These are phyloP conservation scores for Prunus campanulata DNA, from an alignment of 306 rosid genomes.

Conservation along the genomic window DNA sequence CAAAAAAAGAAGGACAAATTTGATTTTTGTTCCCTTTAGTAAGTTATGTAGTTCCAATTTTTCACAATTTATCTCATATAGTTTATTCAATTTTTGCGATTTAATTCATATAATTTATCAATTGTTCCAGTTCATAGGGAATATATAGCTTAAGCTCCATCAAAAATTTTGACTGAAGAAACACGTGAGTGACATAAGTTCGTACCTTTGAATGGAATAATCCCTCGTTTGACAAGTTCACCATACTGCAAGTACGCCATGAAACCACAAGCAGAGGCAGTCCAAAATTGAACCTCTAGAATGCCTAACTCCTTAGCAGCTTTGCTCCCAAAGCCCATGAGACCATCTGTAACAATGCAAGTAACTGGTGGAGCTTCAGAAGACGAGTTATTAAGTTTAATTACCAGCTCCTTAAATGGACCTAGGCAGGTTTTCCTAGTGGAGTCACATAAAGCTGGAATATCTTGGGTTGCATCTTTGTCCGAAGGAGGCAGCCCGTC, in stretches of 20 bases:
- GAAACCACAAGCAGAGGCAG: constrained; percentile 37
- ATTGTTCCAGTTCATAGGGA: too few relatives aligned
- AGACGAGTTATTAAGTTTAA: constrained; percentile 6
- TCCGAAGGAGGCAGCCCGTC: constrained; percentile 23
- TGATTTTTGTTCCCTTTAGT: too few relatives aligned
- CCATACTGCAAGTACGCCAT: constrained; percentile 15
- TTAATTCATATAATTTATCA: too few relatives aligned
- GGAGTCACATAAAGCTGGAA: constrained; percentile 14
- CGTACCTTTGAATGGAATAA: constrained; percentile 32
- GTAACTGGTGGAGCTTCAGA: constrained; percentile 16
- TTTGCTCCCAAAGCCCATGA: constrained; percentile 19
- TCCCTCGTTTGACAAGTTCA: constrained; percentile 24
- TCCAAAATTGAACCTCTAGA: constrained; percentile 26
- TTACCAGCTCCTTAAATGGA: constrained; percentile 27
- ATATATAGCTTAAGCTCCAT: too few relatives aligned
- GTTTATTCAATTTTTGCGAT: too few relatives aligned
- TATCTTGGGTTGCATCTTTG: constrained; percentile 23
- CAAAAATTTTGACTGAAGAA: too few relatives aligned
- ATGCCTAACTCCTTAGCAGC: constrained; percentile 25
- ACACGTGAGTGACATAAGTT: not conserved
- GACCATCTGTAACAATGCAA: constrained; percentile 22
- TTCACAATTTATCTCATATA: too few relatives aligned
- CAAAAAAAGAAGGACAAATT: too few relatives aligned
- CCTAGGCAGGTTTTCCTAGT: constrained; percentile 14
- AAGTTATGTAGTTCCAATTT: too few relatives aligned